Base-by-base conservation (phyloP, 2,329 filamentous ascomycete species). In the Tolypocladium ophioglossoides region DNA sequence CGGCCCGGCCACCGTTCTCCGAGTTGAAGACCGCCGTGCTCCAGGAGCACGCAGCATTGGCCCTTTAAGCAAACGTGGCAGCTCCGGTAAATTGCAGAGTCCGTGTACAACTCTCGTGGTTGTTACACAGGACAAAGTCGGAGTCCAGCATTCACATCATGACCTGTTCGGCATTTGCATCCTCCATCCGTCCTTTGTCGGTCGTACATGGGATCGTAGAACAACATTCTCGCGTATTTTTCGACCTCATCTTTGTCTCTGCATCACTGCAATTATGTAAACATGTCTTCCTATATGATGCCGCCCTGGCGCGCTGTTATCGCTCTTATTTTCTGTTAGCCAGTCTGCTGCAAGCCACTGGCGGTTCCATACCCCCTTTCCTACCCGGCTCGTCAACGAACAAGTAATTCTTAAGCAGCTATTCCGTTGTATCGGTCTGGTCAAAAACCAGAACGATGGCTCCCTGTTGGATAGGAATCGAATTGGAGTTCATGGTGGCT, bases 401-500 rank as follows among this genome's bases (percentile, higher is more conserved):
- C 18, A 34, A 20, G 18, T 14, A 12, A 9, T 3, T 4, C 2
- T 34, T 5, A 12, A 2, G 24, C 6, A 18, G 4, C 4, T 14
- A 12, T 30, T 47, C 14, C n/a, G 16, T 12, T 32, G 4, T 20
- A 44, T 6, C 7, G 8, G 7, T 0, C 12, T 35, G 8, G n/a
- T 4, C 11, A 9, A 18, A 41, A 18, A 5, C 7, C 37, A 6
- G 1, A 16, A 47, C 12, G 11, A 54, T 54, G 53, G 2, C 12
- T 9, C 14, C 32, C 4, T 39, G 39, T 30, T 49, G 49, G 4
- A n/a, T 65, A 16, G 64, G 64, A 11, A 52, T 66, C 27, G 64
- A 66, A 58, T 48, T 66, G 24, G 64, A 66, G 52, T 65, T 65
- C 39, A 55, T 66, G 50, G 58, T 63, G 40, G 58, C 57, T 46